Evolutionary conservation across 2,329 filamentous ascomycete genomes (phyloP).

Genomic region (Cladosporium halotolerans): DNA sequence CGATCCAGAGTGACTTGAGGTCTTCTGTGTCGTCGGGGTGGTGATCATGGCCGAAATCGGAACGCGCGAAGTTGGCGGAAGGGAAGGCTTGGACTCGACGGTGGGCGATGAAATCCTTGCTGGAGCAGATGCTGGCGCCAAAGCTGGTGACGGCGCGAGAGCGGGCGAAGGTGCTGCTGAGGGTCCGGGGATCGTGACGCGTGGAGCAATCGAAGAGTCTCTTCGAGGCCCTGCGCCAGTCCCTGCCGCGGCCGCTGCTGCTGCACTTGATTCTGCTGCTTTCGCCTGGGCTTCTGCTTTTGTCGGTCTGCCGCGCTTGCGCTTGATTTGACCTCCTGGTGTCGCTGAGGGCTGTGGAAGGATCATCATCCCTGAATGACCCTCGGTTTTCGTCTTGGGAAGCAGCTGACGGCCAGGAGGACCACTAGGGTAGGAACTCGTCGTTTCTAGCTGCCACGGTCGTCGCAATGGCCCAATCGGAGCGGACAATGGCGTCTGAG

Average conservation of each 20-base stretch:
- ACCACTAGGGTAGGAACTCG: conserved; percentile 17
- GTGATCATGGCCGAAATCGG: conserved; percentile 28
- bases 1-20: conserved; percentile 25
- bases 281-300: conserved; percentile 42
- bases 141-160: conserved; percentile 1
- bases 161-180: not conserved
- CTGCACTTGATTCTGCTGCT: conserved; percentile 28
- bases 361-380: not conserved
- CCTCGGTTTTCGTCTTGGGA: conserved; percentile 35
- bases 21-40: conserved; percentile 25
- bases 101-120: conserved; percentile 4
- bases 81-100: conserved; percentile 15
- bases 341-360: conserved; percentile 19
- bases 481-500: conserved; percentile 23
- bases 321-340: conserved; percentile 30
- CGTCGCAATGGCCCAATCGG: conserved; percentile 23
- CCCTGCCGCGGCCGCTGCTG: conserved; percentile 18
- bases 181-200: conserved; percentile 10
- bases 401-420: conserved; percentile 39
- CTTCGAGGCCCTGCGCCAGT: conserved; percentile 33
- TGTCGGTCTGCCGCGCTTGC: conserved; percentile 43
- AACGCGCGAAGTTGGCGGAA: conserved; percentile 25
- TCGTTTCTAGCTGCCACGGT: conserved; percentile 24
- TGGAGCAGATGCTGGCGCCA: conserved; percentile 9
- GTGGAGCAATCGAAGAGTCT: conserved; percentile 30